Evolutionary conservation across 768 basidiomycete genomes (phyloP), one percentile per base, ranked within the genome.

Genomic region (Naganishia vaughanmartiniae): DNA sequence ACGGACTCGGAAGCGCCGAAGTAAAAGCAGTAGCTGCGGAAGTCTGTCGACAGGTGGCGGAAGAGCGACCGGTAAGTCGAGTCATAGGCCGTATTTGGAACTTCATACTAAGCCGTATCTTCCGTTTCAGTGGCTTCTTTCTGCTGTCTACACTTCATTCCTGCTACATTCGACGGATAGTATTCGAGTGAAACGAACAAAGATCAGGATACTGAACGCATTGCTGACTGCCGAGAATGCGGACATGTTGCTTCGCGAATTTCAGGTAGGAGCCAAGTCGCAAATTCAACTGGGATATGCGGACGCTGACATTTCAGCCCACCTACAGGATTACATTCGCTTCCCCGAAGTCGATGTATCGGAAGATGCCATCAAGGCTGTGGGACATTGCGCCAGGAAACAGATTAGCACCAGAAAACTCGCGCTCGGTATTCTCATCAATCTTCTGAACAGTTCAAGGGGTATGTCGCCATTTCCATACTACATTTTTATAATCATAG

Each of bases 361-460:
- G 0, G 84, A 86, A 17, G 88, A 87, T 34, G 86, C 93, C 0
- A 87, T 96, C 54, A 84, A 84, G 21, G 93, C 89, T 0, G 86
- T 97, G 65, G 95, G 94, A 14, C 85, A 83, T 72, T 89, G 89
- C 74, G 90, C 92, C 0, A 83, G 84, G 45, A 76, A 85, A 4
- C 84, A 91, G 46, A 90, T 92, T 0, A 87, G 89, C 28, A 86
- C 87, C 28, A 85, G 86, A 1, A 84, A 86, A 28, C 87, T 89
- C 54, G 93, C 92, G 76, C 84, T 95, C 66, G 86, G 85, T 0
- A 86, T 89, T 1, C 84, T 98, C 21, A 90, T 91, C 81, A 79
- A 80, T 7, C 90, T 94, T 85, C 89, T 96, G 73, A 88, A 89
- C 77, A 90, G 87, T 73, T 84, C 84, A 34, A 84, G 90, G 74